Evolutionary conservation across 805 yeast species (phyloP), one percentile per base, ranked within the genome.

Genomic region (Blastobotrys peoriensis): DNA sequence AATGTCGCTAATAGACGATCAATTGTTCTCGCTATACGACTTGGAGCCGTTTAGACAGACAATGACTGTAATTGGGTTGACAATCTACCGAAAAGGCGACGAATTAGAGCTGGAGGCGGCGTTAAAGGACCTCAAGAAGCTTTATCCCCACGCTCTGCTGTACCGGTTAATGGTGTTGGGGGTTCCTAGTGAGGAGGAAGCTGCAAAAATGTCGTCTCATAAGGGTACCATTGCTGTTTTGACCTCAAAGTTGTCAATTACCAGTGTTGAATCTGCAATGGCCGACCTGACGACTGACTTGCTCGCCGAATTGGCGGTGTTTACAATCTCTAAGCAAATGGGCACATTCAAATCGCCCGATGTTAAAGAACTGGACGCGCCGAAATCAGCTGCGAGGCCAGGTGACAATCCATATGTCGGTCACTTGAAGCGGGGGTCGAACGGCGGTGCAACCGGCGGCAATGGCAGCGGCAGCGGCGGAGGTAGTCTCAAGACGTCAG

Each of bases 41-140:
- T 79, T 91, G 51, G 97, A 93, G 64, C 95, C 96, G 1, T 87
- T 76, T 63, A 66, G 97, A 41, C 86, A 87, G 58, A 78, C 84
- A 0, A 76, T 86, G 53, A 52, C 58, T 38, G 66, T 63, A 1
- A 59, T 78, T 37, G 83, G 79, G 3, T 51, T 78, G 20, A 58
- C 64, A 1, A 64, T 67, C 21, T 60, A 61, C 45, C 43, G 48
- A 5, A 56, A 51, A 3, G 33, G 41, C 18, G 56, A 55, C 5
- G 41, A 60, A 9, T 15, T 21, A 5, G 55, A 57, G 6, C 50
- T 55, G 9, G 60, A 59, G 1, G 50, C 42, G 1, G 61, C 65
- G 36, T 50, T 74, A 36, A 55, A 50, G 1, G 58, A 62, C n/a
- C 66, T 88, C 41, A 69, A 67, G 40, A 66, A 63, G 38, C 48